Evolutionary conservation across 371 early-diverging fungal species (phyloP), one percentile per base, ranked within the genome.

Genomic region (Mortierella sp.): DNA sequence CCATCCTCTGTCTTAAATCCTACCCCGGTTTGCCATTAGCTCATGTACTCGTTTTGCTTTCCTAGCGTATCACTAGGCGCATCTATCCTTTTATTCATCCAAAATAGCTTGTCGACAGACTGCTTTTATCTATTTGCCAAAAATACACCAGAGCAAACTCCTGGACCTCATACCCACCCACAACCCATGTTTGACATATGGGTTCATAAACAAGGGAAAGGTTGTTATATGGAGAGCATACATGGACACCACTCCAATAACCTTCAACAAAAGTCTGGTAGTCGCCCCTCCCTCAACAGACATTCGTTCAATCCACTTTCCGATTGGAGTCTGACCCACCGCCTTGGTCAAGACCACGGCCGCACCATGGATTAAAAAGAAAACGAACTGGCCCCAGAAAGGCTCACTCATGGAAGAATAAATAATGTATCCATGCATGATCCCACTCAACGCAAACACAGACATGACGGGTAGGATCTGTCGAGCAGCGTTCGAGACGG

Each of bases 341-440:
- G 62, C 59, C 48, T 62, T 72, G 11, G 69, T 72, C 44, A 62
- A 1, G 4, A 72, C 46, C 14, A 77, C 79, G 0, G 70, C 79
- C 2, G 66, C n/a, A 21, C 63, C 73, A 30, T 79, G 73, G 23
- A 66, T 45, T 60, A 58, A 19, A 47, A 79, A 79, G 29, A 72
- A 79, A 6, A 66, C 50, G 23, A 72, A 0, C 44, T 79, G 79
- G 18, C 73, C 60, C 70, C 60, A 69, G 2, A 62, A 12, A 1
- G 72, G 51, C 26, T 72, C 70, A 1, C 73, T 37, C 79, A 72
- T 72, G 23, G 56, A 46, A 6, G 79, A 55, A 25, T 68, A 66
- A 1, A 79, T 70, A 30, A 62, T 57, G 29, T 79, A 79, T 7
- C 66, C 79, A 46, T 72, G 79, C 44, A 79, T 25, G 7, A 64